Evolutionary conservation across 2,329 filamentous ascomycete genomes (phyloP).

Genomic region (Aquanectria penicillioides): DNA sequence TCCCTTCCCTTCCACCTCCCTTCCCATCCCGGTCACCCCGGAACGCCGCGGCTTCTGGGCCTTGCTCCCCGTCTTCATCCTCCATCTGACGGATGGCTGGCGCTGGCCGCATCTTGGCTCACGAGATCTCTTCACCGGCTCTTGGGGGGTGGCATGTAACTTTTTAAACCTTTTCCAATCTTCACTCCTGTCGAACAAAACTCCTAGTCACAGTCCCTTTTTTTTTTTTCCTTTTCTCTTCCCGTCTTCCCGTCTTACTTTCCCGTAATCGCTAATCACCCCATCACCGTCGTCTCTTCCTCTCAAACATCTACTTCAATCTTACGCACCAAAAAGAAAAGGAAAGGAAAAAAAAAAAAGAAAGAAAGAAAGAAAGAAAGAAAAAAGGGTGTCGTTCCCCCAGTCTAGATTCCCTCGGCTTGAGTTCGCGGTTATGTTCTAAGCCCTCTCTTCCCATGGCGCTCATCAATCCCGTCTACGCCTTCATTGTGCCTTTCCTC

Average conservation of each 20-base stretch:
- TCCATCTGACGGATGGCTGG: neutral
- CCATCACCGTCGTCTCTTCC: constrained; percentile 13
- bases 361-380: too few species aligned
- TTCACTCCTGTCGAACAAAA: neutral
- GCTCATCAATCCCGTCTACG: constrained; percentile 63
- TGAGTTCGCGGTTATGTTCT: constrained; percentile 32
- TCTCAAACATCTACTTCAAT: constrained; percentile 12
- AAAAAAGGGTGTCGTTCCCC: neutral
- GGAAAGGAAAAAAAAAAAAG: too few species aligned
- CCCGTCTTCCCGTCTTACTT: constrained; percentile 14
- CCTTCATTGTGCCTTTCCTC: constrained; percentile 69
- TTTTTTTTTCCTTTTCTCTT: constrained; percentile 7
- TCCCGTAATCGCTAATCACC: neutral
- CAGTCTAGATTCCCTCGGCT: neutral
- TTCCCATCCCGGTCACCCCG: neutral
- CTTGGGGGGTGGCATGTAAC: constrained; percentile 16
- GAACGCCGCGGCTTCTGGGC: constrained; percentile 2
- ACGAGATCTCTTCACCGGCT: constrained; percentile 9
- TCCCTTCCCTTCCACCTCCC: neutral
- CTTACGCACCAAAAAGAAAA: too few species aligned
- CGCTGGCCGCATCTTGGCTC: neutral
- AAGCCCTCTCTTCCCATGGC: constrained; percentile 53
- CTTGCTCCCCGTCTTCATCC: constrained; percentile 12
- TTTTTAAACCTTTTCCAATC: constrained; percentile 2
- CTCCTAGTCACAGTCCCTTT: neutral